phyloP scores from a whole-genome alignment of 805 yeast genomes.

The Yarrowia bubula region DNA sequence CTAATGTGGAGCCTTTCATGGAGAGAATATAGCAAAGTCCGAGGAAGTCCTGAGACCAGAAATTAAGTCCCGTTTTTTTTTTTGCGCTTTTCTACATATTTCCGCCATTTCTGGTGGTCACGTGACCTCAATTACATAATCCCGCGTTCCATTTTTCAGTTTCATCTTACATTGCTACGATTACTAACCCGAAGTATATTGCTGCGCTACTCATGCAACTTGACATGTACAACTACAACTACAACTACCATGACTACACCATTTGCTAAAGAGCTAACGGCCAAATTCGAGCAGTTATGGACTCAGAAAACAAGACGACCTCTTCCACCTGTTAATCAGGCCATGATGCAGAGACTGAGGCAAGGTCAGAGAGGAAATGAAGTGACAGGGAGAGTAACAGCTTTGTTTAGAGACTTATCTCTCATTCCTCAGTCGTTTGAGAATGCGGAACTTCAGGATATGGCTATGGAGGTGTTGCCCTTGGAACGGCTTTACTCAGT shows the following conservation, averaged over 20 bases:
- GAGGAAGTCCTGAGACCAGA: no score
- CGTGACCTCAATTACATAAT: no score
- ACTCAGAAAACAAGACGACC: conserved; percentile 1
- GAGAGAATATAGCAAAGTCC: no score
- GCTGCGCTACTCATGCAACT: no score
- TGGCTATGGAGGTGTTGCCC: conserved; percentile 63
- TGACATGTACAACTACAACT: no score
- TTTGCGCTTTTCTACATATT: no score
- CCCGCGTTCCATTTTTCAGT: no score
- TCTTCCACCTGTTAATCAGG: conserved; percentile 1
- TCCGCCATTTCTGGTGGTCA: no score
- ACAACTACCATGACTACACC: background rate
- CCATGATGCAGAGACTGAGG: background rate
- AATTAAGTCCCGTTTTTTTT: no score
- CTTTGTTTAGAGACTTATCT: background rate
- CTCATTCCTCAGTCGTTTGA: conserved; percentile 43
- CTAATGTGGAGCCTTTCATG: no score
- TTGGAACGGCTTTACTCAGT: conserved; percentile 56
- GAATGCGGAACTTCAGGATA: conserved; percentile 47
- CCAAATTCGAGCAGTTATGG: conserved; percentile 8
- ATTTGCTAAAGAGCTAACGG: conserved; percentile 16
- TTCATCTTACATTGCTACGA: no score
- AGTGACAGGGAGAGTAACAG: background rate
- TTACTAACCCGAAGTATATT: no score
- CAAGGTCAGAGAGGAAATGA: background rate